These are phyloP conservation scores for Adansonia rubrostipa DNA, from an alignment of 441 rosid genomes.

Conservation along the genomic window DNA sequence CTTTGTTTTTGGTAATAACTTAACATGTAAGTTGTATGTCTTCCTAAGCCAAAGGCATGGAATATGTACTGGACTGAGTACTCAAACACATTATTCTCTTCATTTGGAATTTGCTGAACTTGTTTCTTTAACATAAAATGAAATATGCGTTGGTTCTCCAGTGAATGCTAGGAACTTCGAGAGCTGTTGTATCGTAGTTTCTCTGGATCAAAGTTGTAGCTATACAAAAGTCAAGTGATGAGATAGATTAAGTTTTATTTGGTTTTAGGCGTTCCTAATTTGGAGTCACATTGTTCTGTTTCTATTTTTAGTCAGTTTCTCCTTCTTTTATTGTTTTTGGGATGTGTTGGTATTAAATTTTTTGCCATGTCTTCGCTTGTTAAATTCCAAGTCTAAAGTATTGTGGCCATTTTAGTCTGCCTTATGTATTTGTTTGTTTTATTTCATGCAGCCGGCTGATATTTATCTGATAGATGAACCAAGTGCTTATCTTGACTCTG, in stretches of 20 bases:
- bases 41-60: background rate
- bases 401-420: slow-evolving; percentile 24
- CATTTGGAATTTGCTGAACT: background rate
- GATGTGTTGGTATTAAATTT: background rate
- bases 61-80: background rate
- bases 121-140: slow-evolving; percentile 6
- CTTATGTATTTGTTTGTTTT: slow-evolving; percentile 15
- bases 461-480: slow-evolving; percentile 97
- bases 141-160: background rate
- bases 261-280: background rate
- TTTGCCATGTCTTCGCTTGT: background rate
- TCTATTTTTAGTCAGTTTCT: background rate
- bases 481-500: slow-evolving; percentile 96
- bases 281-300: background rate
- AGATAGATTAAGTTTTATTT: background rate
- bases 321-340: background rate
- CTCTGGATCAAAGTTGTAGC: slow-evolving; percentile 8
- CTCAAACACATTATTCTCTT: background rate
- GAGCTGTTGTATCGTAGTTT: background rate
- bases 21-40: background rate
- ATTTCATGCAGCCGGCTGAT: slow-evolving; percentile 84
- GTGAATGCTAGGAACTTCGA: background rate
- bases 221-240: background rate
- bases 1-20: background rate
- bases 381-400: background rate